Base-by-base conservation (phyloP, 2,329 filamentous ascomycete species). In the Pseudocercospora pini-densiflorae region DNA sequence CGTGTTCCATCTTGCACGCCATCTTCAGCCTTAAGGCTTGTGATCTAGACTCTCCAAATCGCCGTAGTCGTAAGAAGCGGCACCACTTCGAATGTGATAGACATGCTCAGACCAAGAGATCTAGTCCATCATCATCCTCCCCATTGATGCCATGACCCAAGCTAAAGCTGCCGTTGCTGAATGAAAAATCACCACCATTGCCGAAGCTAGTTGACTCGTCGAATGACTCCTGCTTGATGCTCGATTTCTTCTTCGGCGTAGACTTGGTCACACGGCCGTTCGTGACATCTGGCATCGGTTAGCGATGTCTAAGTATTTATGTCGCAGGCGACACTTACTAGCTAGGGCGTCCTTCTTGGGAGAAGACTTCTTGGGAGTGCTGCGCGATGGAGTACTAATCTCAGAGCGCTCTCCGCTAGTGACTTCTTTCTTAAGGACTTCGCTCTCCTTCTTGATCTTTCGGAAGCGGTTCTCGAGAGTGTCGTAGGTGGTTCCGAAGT, bases 401-500 rank as follows among this genome's bases (percentile, higher is more conserved):
- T 72, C 71, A 53, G 59, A 62, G 7, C 68, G 70, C 51, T 71
- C 68, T 31, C 73, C 73, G 49, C 67, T 66, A 29, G 72, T 61
- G 40, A 72, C 68, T 33, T 73, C 74, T 7, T 68, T 68, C 63
- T 75, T 74, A 53, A 74, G 72, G 16, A 72, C 67, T 0, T 75
- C 72, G 0, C 83, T 82, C 0, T 75, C 58, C 57, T 79, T 79
- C 57, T 83, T 84, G 66, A 79, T 80, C 54, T 77, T 78, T 51
- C 82, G 81, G 40, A 86, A 79, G 2, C 78, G 79, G 51, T 78
- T 78, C 66, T 86, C 81, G 24, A 86, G 79, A 0, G 83, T 76
- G 66, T 85, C 77, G 74, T 84, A 84, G 0, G 81, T 85, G 0
- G 82, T 81, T 0, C 79, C 81, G 68, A 82, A 86, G 60, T 82